Base-by-base conservation (phyloP, 73 alveolate genomes). In the Paraurostyla sp. region DNA sequence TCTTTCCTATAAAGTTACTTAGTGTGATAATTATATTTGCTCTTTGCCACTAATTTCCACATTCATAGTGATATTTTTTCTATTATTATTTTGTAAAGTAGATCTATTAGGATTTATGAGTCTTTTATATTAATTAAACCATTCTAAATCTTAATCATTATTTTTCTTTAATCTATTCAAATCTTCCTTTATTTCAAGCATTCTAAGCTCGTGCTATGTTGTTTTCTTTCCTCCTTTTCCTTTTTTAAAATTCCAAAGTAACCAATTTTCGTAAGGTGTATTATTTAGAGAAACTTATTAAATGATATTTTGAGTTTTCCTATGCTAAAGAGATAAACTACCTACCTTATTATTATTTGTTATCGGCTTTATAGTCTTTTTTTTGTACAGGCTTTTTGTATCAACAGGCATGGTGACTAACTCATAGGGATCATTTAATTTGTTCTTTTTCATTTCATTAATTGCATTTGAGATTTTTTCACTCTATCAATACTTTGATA, bases 391-490 rank as follows among this genome's bases (percentile, higher is more conserved):
- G 23, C 78, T 60, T 29, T 60, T 60, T 9, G 6, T 9, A 25
- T 29, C 32, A 7, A 2, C 22, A 13, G 6, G 29, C 32, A 2
- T 60, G 25, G 29, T 54, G 22, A 11, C 22, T 22, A 54, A 15
- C 22, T 23, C 6, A 13, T 54, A 29, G 51, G 22, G 32, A 11
- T 60, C 51, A 45, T 60, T 29, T 9, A 50, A 9, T 33, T 60
- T 60, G 27, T 29, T 3, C 23, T 60, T 30, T 60, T 60, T 60
- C 78, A 60, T 60, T 9, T 33, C 32, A 33, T 27, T 33, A 9
- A 60, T 60, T 16, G 78, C 78, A 60, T 60, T 60, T 30, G 78
- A 60, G 49, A 60, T 60, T 29, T 60, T 60, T 60, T 60, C 78
- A 6, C 50, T 60, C 23, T 60, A 60, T 27, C 78, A 29, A 23